Conservation (phyloP, 768 basidiomycete species). For the Tremella fuciformis region DNA sequence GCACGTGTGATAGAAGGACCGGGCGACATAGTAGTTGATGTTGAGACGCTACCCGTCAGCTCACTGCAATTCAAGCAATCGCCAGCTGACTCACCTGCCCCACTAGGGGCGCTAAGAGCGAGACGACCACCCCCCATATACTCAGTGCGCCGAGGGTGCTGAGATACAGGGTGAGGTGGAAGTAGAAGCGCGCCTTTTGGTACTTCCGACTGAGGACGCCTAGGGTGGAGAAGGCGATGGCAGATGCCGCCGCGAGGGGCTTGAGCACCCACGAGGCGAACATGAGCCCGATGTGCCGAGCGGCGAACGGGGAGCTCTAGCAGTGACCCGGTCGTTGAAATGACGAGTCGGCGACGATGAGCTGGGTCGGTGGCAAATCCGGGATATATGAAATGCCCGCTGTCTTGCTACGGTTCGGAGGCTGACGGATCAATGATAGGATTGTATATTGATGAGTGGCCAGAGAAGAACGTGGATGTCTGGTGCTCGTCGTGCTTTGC, state of each 20-base stretch:
- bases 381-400: too few species aligned
- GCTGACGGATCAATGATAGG: too few species aligned
- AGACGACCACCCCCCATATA: slow-evolving; percentile 67
- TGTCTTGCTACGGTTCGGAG: too few species aligned
- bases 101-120: slow-evolving; percentile 58
- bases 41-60: slow-evolving; percentile 58
- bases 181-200: slow-evolving; percentile 55
- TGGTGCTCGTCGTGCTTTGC: too few species aligned
- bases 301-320: too few species aligned
- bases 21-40: slow-evolving; percentile 78
- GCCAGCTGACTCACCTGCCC: slow-evolving; percentile 56
- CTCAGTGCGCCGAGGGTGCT: slow-evolving; percentile 69
- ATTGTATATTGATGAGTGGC: too few species aligned
- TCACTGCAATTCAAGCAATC: neutral
- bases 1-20: slow-evolving; percentile 72
- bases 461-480: too few species aligned
- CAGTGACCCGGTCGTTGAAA: too few species aligned
- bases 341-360: too few species aligned
- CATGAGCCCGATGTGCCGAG: neutral
- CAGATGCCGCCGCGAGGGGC: slow-evolving; percentile 41
- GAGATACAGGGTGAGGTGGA: slow-evolving; percentile 69
- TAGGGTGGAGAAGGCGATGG: slow-evolving; percentile 43
- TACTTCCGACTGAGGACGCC: slow-evolving; percentile 39
- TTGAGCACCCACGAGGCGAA: slow-evolving; percentile 30
- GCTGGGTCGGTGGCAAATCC: too few species aligned